These are phyloP conservation scores for Protea cynaroides DNA, from an alignment of 164 flowering plant genomes.

Conservation along the genomic window DNA sequence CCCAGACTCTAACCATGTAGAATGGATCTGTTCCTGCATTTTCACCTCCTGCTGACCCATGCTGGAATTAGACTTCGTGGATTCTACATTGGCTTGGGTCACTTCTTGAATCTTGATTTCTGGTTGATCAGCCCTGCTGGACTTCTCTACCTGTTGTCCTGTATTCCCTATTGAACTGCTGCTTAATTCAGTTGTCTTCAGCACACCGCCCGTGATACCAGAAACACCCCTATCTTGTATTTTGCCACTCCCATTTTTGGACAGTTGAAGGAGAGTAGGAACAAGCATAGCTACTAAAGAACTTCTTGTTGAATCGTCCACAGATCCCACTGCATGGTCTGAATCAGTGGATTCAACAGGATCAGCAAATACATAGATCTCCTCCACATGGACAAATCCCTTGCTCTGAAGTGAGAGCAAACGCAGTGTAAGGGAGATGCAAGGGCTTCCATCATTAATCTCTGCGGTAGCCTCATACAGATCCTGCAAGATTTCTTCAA, in stretches of 20 bases:
- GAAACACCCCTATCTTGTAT: conserved; percentile 19
- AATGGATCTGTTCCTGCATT: conserved; percentile 4
- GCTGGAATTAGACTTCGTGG: neutral
- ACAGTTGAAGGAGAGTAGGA: conserved; percentile 69
- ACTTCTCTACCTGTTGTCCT: conserved; percentile 15
- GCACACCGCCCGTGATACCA: conserved; percentile 11
- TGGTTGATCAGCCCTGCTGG: conserved; percentile 2
- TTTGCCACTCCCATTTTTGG: conserved; percentile 31
- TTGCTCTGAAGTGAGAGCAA: conserved; percentile 70
- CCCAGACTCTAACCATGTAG: conserved; percentile 7
- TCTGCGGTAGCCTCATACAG: conserved; percentile 87
- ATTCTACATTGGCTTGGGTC: neutral
- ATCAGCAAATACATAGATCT: conserved; percentile 75
- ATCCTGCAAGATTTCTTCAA: conserved; percentile 37
- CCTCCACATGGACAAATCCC: conserved; percentile 51
- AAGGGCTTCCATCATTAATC: conserved; percentile 65
- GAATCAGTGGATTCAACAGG: conserved; percentile 39
- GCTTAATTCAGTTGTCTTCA: conserved; percentile 12
- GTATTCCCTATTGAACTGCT: conserved; percentile 5
- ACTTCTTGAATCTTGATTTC: neutral
- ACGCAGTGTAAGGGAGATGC: conserved; percentile 58
- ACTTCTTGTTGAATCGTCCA: conserved; percentile 38
- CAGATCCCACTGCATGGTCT: conserved; percentile 20
- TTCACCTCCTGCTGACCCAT: conserved; percentile 4
- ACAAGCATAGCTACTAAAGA: conserved; percentile 80